Conservation (phyloP, 345 rosid genomes). For the Brassica carinata region DNA sequence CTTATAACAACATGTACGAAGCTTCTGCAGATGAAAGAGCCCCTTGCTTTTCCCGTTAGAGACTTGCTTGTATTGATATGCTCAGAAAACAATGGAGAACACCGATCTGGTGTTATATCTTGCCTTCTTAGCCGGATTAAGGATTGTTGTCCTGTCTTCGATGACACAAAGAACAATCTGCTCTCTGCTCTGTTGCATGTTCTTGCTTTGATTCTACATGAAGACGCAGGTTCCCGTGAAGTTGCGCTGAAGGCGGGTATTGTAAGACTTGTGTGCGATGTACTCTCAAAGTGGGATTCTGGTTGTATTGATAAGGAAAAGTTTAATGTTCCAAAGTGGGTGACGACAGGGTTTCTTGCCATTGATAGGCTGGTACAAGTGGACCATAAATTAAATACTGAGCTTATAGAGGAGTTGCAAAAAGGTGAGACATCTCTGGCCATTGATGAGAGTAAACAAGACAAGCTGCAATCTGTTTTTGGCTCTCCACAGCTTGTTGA, state of each 20-base stretch:
- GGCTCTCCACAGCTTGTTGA: constrained; percentile 59
- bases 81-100: constrained; percentile 85
- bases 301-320: constrained; percentile 53
- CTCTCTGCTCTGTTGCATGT: constrained; percentile 79
- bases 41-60: constrained; percentile 84
- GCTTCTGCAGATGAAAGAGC: constrained; percentile 90
- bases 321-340: constrained; percentile 81
- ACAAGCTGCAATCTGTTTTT: constrained; percentile 56
- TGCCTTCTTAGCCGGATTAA: constrained; percentile 74
- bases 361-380: constrained; percentile 86
- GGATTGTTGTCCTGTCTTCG: constrained; percentile 55
- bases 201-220: constrained; percentile 90
- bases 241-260: constrained; percentile 74
- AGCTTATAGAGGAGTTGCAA: constrained; percentile 73
- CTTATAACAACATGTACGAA: constrained; percentile 78
- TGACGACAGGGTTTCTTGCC: constrained; percentile 91
- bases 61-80: constrained; percentile 85
- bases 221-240: constrained; percentile 84
- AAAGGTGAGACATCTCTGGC: constrained; percentile 45
- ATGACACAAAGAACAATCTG: constrained; percentile 52
- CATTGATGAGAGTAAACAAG: constrained; percentile 74
- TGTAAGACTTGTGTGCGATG: constrained; percentile 66
- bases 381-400: constrained; percentile 76
- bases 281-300: constrained; percentile 78
- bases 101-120: constrained; percentile 72